Conservation (phyloP, 768 basidiomycete genomes). For the Collybia sp. region DNA sequence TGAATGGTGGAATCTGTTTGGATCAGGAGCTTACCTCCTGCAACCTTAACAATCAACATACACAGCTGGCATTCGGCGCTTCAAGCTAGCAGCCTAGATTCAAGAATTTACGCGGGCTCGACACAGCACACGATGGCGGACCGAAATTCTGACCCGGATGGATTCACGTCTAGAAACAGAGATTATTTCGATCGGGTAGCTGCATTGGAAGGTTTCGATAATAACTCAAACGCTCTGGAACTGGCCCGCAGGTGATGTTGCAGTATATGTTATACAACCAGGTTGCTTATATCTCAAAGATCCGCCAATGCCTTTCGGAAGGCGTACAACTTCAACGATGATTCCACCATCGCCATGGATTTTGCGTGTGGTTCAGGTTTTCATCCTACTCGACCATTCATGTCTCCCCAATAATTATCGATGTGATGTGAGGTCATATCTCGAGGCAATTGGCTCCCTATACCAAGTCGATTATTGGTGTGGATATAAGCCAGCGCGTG, state of each 20-base stretch:
- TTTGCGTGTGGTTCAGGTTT: constrained; percentile 73
- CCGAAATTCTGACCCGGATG: background rate
- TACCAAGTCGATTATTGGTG: constrained; percentile 61
- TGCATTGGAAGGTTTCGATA: constrained; percentile 2
- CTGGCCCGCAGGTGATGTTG: constrained; percentile 9
- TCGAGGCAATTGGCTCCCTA: constrained; percentile 58
- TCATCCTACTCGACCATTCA: background rate
- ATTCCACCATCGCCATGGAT: constrained; percentile 58
- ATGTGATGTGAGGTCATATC: constrained; percentile 44
- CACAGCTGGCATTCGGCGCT: too few relatives aligned
- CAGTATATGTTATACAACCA: background rate
- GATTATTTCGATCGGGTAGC: constrained; percentile 5
- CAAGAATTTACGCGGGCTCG: too few relatives aligned
- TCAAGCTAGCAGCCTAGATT: too few relatives aligned
- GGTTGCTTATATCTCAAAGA: constrained; percentile 12
- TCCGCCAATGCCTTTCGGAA: constrained; percentile 31
- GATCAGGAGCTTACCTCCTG: too few relatives aligned
- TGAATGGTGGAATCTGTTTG: too few relatives aligned
- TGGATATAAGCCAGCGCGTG: constrained; percentile 71
- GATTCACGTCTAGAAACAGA: constrained; percentile 3
- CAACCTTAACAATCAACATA: too few relatives aligned
- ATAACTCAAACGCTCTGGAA: constrained; percentile 7
- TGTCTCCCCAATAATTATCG: background rate
- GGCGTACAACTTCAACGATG: constrained; percentile 46
- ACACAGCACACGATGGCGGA: too few relatives aligned